These are phyloP conservation scores for Pichia rugopelliculosa DNA, from an alignment of 805 yeast species.

Conservation along the genomic window DNA sequence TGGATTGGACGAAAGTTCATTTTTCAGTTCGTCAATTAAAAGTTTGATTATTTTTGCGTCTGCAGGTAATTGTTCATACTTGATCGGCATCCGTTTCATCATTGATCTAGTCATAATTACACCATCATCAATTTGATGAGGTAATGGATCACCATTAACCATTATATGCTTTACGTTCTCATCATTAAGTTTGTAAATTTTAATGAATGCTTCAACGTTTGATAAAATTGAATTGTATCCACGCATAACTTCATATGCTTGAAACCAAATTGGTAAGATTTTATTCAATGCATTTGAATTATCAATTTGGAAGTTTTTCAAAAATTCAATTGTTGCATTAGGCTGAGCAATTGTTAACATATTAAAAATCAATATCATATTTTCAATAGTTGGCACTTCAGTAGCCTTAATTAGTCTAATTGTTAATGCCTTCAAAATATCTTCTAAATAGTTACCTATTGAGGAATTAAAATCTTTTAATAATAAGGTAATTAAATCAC, in stretches of 20 bases:
- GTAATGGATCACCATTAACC: constrained; percentile 75
- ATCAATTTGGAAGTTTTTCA: constrained; percentile 34
- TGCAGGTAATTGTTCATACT: constrained; percentile 60
- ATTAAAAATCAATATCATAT: constrained; percentile 69
- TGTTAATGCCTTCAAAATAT: constrained; percentile 69
- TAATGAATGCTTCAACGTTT: constrained; percentile 63
- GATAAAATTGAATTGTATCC: constrained; percentile 68
- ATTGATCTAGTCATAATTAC: constrained; percentile 81
- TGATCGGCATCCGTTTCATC: constrained; percentile 57
- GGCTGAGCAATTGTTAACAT: constrained; percentile 60
- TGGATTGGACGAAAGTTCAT: constrained; percentile 40
- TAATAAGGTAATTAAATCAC: constrained; percentile 34
- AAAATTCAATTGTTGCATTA: constrained; percentile 52
- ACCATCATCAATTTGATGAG: constrained; percentile 43
- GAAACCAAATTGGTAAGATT: constrained; percentile 76
- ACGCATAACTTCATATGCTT: constrained; percentile 69
- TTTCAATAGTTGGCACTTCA: constrained; percentile 69
- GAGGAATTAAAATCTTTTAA: constrained; percentile 29
- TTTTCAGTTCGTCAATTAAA: constrained; percentile 58
- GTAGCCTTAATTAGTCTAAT: constrained; percentile 56
- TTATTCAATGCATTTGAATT: constrained; percentile 39
- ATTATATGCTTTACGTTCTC: constrained; percentile 39
- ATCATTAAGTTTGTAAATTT: constrained; percentile 55
- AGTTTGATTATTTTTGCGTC: constrained; percentile 66
- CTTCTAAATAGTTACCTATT: constrained; percentile 38